These are phyloP conservation scores for Heterobasidion occidentale DNA, from an alignment of 1,284 basidiomycete genomes.

Conservation along the genomic window DNA sequence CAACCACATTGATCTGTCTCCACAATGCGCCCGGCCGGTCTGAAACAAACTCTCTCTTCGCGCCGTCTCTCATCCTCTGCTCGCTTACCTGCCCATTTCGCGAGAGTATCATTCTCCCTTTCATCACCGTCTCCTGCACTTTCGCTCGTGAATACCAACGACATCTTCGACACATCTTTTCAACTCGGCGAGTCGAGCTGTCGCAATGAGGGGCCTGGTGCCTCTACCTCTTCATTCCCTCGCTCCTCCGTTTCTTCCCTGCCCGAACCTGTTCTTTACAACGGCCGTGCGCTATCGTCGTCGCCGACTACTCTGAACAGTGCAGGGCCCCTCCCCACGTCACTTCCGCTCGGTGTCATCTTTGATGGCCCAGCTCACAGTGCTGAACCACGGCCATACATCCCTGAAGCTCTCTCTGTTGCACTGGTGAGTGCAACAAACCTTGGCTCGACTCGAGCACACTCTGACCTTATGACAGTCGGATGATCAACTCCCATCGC, in stretches of 20 bases:
- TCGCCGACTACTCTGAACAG: neutral
- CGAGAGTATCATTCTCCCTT: neutral
- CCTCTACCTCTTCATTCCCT: neutral
- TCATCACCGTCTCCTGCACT: neutral
- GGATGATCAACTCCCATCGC: neutral
- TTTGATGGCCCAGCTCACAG: slow-evolving; percentile 5
- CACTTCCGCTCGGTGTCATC: neutral
- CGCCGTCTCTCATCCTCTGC: neutral
- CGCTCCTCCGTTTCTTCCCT: neutral
- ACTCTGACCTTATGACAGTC: too few relatives aligned
- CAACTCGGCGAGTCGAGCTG: too few relatives aligned
- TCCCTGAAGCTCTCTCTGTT: neutral
- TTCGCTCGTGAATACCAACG: neutral
- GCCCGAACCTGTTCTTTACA: slow-evolving; percentile 3
- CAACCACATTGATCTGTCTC: too few relatives aligned
- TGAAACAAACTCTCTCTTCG: neutral
- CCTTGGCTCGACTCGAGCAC: neutral
- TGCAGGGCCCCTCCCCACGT: neutral
- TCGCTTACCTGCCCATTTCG: neutral
- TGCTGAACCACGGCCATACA: neutral
- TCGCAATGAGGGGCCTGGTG: too few relatives aligned
- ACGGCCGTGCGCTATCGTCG: slow-evolving; percentile 2
- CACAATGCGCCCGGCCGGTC: neutral
- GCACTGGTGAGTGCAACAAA: neutral
- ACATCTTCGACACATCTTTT: too few relatives aligned